phyloP scores from a whole-genome alignment of 129 eudicot species.

The Logfia minima region DNA sequence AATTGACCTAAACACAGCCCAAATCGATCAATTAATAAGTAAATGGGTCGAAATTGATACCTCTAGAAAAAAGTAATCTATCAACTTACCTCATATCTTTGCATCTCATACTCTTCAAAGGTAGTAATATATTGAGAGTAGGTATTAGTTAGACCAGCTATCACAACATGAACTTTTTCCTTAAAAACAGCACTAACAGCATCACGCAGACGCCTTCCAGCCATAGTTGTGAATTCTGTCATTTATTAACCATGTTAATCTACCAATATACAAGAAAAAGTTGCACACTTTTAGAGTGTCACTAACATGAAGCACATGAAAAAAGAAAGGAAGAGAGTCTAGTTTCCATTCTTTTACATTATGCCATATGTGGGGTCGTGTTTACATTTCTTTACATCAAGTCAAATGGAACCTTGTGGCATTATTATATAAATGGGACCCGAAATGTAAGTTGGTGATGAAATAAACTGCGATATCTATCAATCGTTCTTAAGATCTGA shows the following conservation, averaged over 20 bases:
- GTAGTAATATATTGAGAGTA: slow-evolving; percentile 94
- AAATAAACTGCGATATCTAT: not conserved
- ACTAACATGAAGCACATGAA: slow-evolving; percentile 10
- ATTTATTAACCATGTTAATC: slow-evolving; percentile 16
- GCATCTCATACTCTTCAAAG: slow-evolving; percentile 79
- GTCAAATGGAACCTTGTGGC: not conserved
- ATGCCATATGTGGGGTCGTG: not conserved
- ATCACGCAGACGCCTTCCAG: slow-evolving; percentile 96
- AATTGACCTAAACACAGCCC: not conserved
- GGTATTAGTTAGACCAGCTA: slow-evolving; percentile 94
- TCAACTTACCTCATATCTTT: slow-evolving; percentile 86
- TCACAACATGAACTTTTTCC: slow-evolving; percentile 67
- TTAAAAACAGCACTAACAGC: slow-evolving; percentile 75
- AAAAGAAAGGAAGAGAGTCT: not conserved
- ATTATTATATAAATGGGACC: slow-evolving; percentile 8
- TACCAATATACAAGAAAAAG: slow-evolving; percentile 7
- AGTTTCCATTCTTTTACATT: not conserved
- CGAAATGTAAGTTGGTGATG: slow-evolving; percentile 2
- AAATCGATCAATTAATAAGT: too few species aligned
- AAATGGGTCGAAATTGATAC: slow-evolving; percentile 3
- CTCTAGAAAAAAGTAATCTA: not conserved
- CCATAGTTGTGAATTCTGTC: slow-evolving; percentile 98
- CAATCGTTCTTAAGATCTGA: not conserved
- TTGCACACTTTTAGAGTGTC: not conserved
- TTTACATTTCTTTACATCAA: not conserved